Conservation (phyloP, 345 rosid species). For the Eucalyptus paniculata region DNA sequence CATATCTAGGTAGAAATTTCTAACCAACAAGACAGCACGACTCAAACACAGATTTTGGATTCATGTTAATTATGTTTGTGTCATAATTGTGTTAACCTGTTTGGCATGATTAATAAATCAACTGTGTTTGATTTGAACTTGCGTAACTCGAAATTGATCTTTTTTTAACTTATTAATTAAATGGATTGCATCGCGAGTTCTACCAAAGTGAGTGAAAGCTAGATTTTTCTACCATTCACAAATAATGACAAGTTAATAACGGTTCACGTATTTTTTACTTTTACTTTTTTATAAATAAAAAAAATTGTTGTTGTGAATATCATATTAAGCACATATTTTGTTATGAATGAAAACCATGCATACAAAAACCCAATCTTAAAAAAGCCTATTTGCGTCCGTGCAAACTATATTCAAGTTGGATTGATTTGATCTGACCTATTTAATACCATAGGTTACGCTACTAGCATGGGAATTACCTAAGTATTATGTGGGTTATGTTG, state of each 20-base stretch:
- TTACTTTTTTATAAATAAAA: no score
- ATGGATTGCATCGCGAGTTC: background rate
- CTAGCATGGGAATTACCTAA: background rate
- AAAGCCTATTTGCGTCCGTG: accelerated
- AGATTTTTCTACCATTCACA: background rate
- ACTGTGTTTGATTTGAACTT: background rate
- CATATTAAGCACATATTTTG: background rate
- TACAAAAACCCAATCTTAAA: background rate
- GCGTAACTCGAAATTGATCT: background rate
- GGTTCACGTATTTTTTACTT: background rate
- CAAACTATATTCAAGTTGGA: background rate
- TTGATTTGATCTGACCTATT: background rate
- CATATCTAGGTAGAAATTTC: background rate
- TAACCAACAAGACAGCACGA: background rate
- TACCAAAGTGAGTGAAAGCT: background rate
- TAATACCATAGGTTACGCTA: background rate
- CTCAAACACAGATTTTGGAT: background rate
- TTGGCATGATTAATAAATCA: background rate
- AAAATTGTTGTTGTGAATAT: background rate
- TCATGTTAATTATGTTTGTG: background rate
- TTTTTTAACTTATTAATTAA: background rate
- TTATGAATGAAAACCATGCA: background rate
- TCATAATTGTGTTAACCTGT: background rate
- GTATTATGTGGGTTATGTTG: background rate
- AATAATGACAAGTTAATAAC: background rate